Evolutionary conservation across 371 early-diverging fungal species (phyloP).

Genomic region (Mucor piriformis): DNA sequence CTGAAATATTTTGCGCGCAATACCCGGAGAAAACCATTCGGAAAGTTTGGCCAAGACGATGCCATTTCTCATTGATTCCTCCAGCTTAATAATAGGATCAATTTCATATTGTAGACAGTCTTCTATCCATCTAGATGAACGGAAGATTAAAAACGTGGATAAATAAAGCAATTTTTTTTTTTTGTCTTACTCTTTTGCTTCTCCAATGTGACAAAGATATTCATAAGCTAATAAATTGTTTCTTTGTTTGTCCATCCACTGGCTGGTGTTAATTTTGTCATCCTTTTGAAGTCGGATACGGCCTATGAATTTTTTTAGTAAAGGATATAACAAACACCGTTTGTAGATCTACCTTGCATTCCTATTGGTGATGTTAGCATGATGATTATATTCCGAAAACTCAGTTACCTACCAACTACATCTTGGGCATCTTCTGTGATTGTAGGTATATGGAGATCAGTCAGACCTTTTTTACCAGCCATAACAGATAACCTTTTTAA

Average conservation of each 20-base stretch:
- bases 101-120: slow-evolving; percentile 85
- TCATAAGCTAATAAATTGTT: slow-evolving; percentile 95
- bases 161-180: not conserved
- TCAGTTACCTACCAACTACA: slow-evolving; percentile 37
- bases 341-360: slow-evolving; percentile 24
- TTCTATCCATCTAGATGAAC: slow-evolving; percentile 87
- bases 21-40: slow-evolving; percentile 79
- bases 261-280: slow-evolving; percentile 54
- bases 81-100: slow-evolving; percentile 76
- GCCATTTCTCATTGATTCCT: slow-evolving; percentile 94
- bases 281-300: slow-evolving; percentile 68
- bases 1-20: slow-evolving; percentile 88
- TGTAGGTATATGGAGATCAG: slow-evolving; percentile 42
- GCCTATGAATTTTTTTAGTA: slow-evolving; percentile 33
- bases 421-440: slow-evolving; percentile 50
- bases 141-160: not conserved
- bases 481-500: slow-evolving; percentile 51
- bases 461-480: slow-evolving; percentile 46
- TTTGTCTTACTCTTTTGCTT: slow-evolving; percentile 92
- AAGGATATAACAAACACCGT: not conserved
- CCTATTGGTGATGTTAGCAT: slow-evolving; percentile 8
- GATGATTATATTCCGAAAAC: not conserved
- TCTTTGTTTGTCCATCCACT: slow-evolving; percentile 96
- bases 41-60: slow-evolving; percentile 94
- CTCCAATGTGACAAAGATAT: slow-evolving; percentile 98